Conservation (phyloP, 768 basidiomycete genomes). For the Chalciporus piperatus region DNA sequence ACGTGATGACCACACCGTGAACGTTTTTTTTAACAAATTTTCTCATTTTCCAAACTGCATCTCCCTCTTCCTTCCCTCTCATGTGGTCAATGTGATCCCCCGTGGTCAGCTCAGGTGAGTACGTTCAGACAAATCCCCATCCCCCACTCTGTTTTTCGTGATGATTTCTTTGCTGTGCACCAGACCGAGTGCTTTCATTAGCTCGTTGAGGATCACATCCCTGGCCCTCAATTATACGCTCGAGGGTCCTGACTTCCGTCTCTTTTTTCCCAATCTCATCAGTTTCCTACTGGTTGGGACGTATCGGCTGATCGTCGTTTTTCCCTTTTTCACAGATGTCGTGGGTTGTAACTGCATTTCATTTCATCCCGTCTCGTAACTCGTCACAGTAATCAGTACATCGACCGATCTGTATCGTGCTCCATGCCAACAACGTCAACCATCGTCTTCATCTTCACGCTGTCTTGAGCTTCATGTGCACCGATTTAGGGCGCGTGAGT, state of each 20-base stretch:
- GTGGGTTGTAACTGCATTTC: too few relatives aligned
- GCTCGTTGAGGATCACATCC: conserved; percentile 33
- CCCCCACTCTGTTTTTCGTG: too few relatives aligned
- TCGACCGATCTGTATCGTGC: neutral
- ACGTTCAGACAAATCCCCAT: too few relatives aligned
- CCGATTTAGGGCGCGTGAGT: conserved; percentile 74
- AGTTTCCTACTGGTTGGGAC: neutral
- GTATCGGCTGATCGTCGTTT: conserved; percentile 2
- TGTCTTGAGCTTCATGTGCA: conserved; percentile 80
- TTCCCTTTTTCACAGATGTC: neutral
- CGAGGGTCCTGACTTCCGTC: conserved; percentile 30
- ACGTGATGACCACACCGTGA: too few relatives aligned
- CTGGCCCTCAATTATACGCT: conserved; percentile 34
- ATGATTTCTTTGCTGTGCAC: conserved; percentile 38
- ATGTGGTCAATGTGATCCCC: too few relatives aligned
- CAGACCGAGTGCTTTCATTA: conserved; percentile 29
- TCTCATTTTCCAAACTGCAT: too few relatives aligned
- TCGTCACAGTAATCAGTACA: neutral
- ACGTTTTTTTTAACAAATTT: too few relatives aligned
- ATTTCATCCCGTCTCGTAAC: too few relatives aligned
- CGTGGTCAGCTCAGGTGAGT: too few relatives aligned
- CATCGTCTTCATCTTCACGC: too few relatives aligned
- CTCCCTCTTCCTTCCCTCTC: too few relatives aligned
- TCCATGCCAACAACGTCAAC: neutral
- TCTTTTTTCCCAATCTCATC: neutral